Evolutionary conservation across 2,329 filamentous ascomycete species (phyloP), one percentile per base, ranked within the genome.

Genomic region (Phialemonium atrogriseum): DNA sequence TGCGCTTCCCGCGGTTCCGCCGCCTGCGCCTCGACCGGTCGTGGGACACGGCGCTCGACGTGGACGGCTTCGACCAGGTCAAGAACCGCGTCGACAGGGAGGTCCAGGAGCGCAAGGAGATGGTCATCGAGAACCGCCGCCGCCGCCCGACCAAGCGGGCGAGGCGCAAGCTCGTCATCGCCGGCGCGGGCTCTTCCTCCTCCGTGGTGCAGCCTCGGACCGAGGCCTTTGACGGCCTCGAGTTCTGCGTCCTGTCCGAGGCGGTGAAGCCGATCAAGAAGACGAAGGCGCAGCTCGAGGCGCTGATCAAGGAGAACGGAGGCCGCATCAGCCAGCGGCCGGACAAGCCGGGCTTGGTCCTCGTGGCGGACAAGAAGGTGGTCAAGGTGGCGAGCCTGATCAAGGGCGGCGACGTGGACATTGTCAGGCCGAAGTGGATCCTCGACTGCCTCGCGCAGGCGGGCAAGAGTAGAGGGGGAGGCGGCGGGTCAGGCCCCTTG

Each of bases 1-100:
- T 98, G 23, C 79, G 91, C 1, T 98, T 98, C 46, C 91, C 91
- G 2, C 78, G 91, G 1, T 94, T 96, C 57, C 86, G 86, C 40
- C 72, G 69, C 21, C 59, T 96, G 5, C 75, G 87, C 4, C 68
- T 73, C n/a, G 91, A 96, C 55, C 86, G 88, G 43, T 66, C 70
- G 34, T 98, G 91, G 89, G 69, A 83, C 28, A 75, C 76, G 20
- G 84, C 85, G 0, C 64, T 96, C 3, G 84, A 84, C 1, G 62
- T 85, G 2, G 73, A 84, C 27, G 84, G 87, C 27, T 94, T 95
- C 46, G 58, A 79, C 12, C 71, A 80, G 7, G 59, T 95, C 11
- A 81, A 83, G 41, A 63, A 64, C 5, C 71, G 72, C 13, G 78
- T 77, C 1, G 80, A 91, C 37, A 67, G 77, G n/a, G 79, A 84